phyloP scores from a whole-genome alignment of 2,329 filamentous ascomycete genomes.

The Ambrosiella cleistominuta region DNA sequence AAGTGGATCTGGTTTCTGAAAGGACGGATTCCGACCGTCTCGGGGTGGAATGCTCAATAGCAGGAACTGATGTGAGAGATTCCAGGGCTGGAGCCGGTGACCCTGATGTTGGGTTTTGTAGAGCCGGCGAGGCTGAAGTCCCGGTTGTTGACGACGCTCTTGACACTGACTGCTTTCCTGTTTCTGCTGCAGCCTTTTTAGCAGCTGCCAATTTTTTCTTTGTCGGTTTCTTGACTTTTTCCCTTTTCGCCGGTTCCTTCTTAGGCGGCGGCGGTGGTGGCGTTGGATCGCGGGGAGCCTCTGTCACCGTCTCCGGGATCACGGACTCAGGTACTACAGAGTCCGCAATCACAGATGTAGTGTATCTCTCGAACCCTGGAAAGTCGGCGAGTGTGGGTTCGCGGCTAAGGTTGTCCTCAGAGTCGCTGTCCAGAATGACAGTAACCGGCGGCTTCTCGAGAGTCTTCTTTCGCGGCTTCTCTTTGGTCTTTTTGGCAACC shows the following conservation, averaged over 20 bases:
- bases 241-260: neutral
- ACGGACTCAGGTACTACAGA: neutral
- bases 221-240: neutral
- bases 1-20: neutral
- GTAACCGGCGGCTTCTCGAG: neutral
- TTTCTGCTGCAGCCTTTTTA: neutral
- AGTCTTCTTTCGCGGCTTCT: conserved; percentile 2
- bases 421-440: conserved; percentile 1
- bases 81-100: neutral
- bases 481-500: neutral
- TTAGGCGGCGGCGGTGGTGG: neutral
- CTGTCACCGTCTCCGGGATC: neutral
- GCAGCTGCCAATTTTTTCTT: neutral
- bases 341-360: neutral
- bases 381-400: neutral
- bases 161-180: neutral
- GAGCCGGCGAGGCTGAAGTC: neutral
- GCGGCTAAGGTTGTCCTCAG: neutral
- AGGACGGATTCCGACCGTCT: conserved; percentile 1
- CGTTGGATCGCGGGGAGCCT: neutral
- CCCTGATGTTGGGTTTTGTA: neutral
- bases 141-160: neutral
- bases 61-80: too few species aligned
- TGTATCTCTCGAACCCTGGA: neutral
- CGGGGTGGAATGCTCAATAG: neutral